Evolutionary conservation across 192 early-diverging fungal species (phyloP).

Genomic region (Backusella tarrabulga): DNA sequence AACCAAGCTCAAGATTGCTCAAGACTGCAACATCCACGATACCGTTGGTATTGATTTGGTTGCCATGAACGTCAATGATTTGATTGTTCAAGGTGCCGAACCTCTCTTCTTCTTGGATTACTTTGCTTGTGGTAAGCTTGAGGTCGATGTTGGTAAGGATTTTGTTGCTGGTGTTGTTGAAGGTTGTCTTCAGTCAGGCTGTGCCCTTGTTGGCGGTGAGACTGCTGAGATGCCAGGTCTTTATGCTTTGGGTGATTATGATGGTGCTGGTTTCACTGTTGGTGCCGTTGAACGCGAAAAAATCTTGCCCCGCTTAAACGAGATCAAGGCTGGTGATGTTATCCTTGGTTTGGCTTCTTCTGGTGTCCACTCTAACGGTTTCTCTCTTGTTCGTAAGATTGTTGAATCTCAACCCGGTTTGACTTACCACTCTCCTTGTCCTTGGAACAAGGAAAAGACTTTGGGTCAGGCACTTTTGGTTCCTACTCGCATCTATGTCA

Average conservation of each 20-base stretch:
- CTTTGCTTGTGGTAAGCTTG: slow-evolving; percentile 92
- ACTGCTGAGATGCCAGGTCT: slow-evolving; percentile 99
- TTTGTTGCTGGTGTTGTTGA: slow-evolving; percentile 92
- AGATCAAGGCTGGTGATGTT: slow-evolving; percentile 78
- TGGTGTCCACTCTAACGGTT: slow-evolving; percentile 99
- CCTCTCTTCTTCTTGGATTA: slow-evolving; percentile 99
- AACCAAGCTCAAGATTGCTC: slow-evolving; percentile 97
- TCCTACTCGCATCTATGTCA: slow-evolving; percentile 97
- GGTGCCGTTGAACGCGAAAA: slow-evolving; percentile 92
- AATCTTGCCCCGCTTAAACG: slow-evolving; percentile 81
- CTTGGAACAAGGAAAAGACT: slow-evolving; percentile 67
- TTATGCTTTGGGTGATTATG: slow-evolving; percentile 83
- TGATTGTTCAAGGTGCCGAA: slow-evolving; percentile 98
- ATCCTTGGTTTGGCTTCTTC: slow-evolving; percentile 93
- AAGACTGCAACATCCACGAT: slow-evolving; percentile 80
- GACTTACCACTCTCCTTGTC: slow-evolving; percentile 75
- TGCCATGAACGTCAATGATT: slow-evolving; percentile 99
- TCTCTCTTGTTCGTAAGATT: slow-evolving; percentile 93
- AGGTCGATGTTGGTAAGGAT: slow-evolving; percentile 86
- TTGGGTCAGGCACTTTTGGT: slow-evolving; percentile 86
- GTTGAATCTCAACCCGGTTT: slow-evolving; percentile 71
- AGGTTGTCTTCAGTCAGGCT: slow-evolving; percentile 88
- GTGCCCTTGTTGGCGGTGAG: slow-evolving; percentile 97
- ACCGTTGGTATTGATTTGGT: slow-evolving; percentile 98
- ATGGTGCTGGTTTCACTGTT: slow-evolving; percentile 96